phyloP scores from a whole-genome alignment of 306 rosid species.

The Trichosanthes truncata region DNA sequence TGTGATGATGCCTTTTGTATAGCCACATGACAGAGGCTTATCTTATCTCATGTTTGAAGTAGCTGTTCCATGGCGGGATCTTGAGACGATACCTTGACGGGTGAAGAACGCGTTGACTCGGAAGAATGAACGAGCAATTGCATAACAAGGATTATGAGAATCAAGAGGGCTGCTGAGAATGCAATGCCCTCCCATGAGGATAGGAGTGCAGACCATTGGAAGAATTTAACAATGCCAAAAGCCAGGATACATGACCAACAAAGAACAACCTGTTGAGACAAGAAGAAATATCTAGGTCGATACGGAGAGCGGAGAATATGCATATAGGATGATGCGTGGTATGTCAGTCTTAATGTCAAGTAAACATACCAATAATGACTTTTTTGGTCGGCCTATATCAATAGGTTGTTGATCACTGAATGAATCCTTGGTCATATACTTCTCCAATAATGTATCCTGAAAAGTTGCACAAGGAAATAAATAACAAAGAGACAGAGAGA shows the following conservation, averaged over 20 bases:
- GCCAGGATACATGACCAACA: slow-evolving; percentile 43
- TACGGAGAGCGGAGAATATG: background rate
- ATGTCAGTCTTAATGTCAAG: background rate
- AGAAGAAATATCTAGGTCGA: slow-evolving; percentile 10
- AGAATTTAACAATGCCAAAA: slow-evolving; percentile 22
- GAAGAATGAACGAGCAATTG: slow-evolving; percentile 61
- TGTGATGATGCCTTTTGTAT: background rate
- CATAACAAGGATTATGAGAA: slow-evolving; percentile 39
- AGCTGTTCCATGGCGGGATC: slow-evolving; percentile 39
- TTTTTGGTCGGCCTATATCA: slow-evolving; percentile 42
- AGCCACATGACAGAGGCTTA: background rate
- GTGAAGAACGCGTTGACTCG: slow-evolving; percentile 37
- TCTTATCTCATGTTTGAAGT: slow-evolving; percentile 29
- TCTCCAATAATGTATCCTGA: slow-evolving; percentile 82
- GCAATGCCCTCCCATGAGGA: slow-evolving; percentile 66
- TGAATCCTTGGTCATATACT: slow-evolving; percentile 27
- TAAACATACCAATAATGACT: slow-evolving; percentile 46
- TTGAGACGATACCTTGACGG: slow-evolving; percentile 20
- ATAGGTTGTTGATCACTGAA: slow-evolving; percentile 50
- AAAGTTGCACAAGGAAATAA: background rate
- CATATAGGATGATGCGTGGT: background rate
- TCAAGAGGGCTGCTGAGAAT: slow-evolving; percentile 28
- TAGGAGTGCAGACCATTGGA: slow-evolving; percentile 41
- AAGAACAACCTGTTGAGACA: slow-evolving; percentile 42
- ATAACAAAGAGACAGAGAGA: background rate